Percentiles rank a stretch among this genome's conserved stretches.
Evolutionary conservation across 306 rosid genomes (phyloP).

Genomic region (Quercus agrifolia): DNA sequence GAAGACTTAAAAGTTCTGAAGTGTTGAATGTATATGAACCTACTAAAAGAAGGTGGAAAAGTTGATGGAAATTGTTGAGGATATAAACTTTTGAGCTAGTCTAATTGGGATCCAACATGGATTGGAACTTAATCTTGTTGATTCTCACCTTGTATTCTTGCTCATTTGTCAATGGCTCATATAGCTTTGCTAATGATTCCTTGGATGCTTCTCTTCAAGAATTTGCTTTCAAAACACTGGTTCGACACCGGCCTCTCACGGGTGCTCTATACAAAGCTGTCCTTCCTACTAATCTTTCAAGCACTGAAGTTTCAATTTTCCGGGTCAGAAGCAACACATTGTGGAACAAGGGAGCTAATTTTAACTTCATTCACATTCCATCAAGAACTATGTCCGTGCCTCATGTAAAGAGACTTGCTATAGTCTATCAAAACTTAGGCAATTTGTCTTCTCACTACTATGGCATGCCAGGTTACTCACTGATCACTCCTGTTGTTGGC

Average conservation of each 20-base stretch:
- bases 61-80: not conserved
- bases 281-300: constrained; percentile 62
- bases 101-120: constrained; percentile 30
- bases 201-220: constrained; percentile 53
- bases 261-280: constrained; percentile 57
- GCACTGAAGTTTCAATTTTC: constrained; percentile 60
- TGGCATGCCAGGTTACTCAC: constrained; percentile 51
- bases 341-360: constrained; percentile 76
- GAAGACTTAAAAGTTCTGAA: not conserved
- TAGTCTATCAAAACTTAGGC: constrained; percentile 67
- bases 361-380: constrained; percentile 64
- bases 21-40: not conserved
- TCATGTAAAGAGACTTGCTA: constrained; percentile 65
- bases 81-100: not conserved
- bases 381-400: constrained; percentile 66
- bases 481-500: constrained; percentile 68
- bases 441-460: constrained; percentile 70
- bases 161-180: constrained; percentile 39
- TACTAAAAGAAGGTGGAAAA: not conserved
- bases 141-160: constrained; percentile 28
- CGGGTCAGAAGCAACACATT: constrained; percentile 68
- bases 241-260: constrained; percentile 52
- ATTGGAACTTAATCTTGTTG: constrained; percentile 30
- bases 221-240: constrained; percentile 49
- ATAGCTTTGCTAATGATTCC: constrained; percentile 36